Base-by-base conservation (phyloP, 1,139 yeast genomes). In the Geotrichum bryndzae region DNA sequence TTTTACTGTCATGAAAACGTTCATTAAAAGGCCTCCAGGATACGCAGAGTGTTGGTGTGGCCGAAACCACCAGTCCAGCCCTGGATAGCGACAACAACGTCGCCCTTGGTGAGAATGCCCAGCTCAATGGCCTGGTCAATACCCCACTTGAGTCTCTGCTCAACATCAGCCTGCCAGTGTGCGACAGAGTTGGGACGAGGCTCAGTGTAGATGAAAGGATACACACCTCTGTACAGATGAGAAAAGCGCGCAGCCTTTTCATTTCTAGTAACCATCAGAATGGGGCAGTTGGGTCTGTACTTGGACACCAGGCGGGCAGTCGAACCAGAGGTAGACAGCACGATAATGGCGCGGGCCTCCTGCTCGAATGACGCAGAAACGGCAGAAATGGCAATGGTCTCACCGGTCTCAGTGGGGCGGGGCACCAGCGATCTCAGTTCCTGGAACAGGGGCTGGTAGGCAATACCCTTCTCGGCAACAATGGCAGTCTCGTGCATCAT, bases 21-120 rank as follows among this genome's bases (percentile, higher is more conserved):
- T 38, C 45, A 38, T 64, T 63, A 66, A 53, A 58, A 62, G 45
- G 64, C 61, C 62, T 74, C 76, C 60, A 77, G 69, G 63, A 78
- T 75, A 84, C 98, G 94, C 79, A 94, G 85, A 68, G 99, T 94
- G 88, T 94, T 94, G 75, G 99, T 89, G 85, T 94, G 97, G 76
- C 99, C 99, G 68, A 92, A 84, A 80, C 99, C 99, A 78, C 95
- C 89, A 75, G 96, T 90, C 96, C 97, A 94, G 77, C 99, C 99
- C 84, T 94, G 99, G 76, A 94, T 88, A 74, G 96, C 90, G 70
- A 94, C 91, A 73, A 91, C 88, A 65, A 89, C 82, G 77, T 91
- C 97, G 78, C 97, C 97, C 79, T 85, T 85, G 73, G 81, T 79
- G 77, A 94, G 82, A 78, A 94, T 86, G 70, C 96, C 96, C 73